These are phyloP conservation scores for Mycena albidolilacea DNA, from an alignment of 768 basidiomycete genomes.

Conservation along the genomic window DNA sequence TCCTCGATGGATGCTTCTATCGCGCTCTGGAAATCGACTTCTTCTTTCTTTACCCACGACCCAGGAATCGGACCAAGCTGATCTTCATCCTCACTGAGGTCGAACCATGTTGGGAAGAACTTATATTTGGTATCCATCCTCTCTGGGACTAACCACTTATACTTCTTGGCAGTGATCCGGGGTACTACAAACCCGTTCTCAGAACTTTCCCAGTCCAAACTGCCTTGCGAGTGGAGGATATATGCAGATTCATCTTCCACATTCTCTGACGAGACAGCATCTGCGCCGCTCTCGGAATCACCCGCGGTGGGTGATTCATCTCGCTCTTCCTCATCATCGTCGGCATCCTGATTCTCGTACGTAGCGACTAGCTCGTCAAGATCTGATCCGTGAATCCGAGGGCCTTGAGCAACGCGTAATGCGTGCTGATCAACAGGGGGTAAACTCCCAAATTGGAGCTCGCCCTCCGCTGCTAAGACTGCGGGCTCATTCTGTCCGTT, in stretches of 20 bases:
- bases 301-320: background rate
- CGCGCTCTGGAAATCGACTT: constrained; percentile 12
- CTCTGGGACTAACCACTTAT: background rate
- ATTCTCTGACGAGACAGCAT: background rate
- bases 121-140: background rate
- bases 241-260: background rate
- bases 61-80: background rate
- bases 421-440: constrained; percentile 13
- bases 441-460: background rate
- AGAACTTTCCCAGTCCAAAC: background rate
- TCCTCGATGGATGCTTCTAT: background rate
- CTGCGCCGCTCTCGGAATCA: background rate
- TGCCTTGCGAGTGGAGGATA: background rate
- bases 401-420: constrained; percentile 8
- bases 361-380: background rate
- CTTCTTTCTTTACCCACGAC: background rate
- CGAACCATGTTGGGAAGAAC: constrained; percentile 29
- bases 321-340: background rate
- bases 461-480: constrained; percentile 25
- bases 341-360: background rate
- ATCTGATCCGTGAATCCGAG: constrained; percentile 11
- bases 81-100: background rate
- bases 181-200: constrained; percentile 3
- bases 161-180: background rate
- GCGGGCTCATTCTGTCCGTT: background rate